These are phyloP conservation scores for Colletotrichum sojae DNA, from an alignment of 2,329 filamentous ascomycete genomes.

Conservation along the genomic window DNA sequence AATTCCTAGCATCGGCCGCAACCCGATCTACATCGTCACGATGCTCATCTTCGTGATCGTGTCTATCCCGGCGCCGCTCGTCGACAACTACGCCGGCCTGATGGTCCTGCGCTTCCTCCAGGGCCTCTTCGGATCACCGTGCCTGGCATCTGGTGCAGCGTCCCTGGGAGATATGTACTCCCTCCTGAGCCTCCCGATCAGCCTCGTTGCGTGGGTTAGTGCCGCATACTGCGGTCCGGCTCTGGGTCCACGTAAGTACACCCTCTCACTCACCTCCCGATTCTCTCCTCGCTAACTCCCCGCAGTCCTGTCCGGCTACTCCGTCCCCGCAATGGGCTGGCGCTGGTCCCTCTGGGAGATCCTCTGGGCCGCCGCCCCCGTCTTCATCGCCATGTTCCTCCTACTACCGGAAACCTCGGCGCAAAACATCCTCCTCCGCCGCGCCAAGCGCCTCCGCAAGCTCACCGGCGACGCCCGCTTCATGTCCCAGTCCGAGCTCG, in stretches of 20 bases:
- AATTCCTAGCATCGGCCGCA: constrained; percentile 76
- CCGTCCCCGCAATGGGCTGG: constrained; percentile 71
- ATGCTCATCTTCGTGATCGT: constrained; percentile 79
- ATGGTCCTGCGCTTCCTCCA: constrained; percentile 75
- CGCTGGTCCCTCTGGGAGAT: constrained; percentile 77
- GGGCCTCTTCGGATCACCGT: constrained; percentile 77
- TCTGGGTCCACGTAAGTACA: constrained; percentile 67
- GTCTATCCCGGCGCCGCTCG: constrained; percentile 74
- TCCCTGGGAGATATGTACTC: constrained; percentile 69
- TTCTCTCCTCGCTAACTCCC: neutral
- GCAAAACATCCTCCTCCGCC: constrained; percentile 72
- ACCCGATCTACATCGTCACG: constrained; percentile 76
- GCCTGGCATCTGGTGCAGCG: constrained; percentile 71
- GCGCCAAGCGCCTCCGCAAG: constrained; percentile 73
- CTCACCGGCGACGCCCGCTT: constrained; percentile 70
- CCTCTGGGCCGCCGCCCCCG: constrained; percentile 71
- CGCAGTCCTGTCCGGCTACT: constrained; percentile 70
- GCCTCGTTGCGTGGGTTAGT: constrained; percentile 70
- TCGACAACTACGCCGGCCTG: constrained; percentile 73
- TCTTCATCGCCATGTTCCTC: constrained; percentile 73
- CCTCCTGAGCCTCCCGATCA: constrained; percentile 69
- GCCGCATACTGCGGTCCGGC: constrained; percentile 61
- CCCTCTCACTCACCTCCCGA: no score
- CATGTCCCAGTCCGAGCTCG: constrained; percentile 75
- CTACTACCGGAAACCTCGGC: constrained; percentile 75